A percentile compares a stretch with the other conserved stretches of the same genome.
Evolutionary conservation across 805 yeast species (phyloP).

Genomic region (Metschnikowia shivogae): DNA sequence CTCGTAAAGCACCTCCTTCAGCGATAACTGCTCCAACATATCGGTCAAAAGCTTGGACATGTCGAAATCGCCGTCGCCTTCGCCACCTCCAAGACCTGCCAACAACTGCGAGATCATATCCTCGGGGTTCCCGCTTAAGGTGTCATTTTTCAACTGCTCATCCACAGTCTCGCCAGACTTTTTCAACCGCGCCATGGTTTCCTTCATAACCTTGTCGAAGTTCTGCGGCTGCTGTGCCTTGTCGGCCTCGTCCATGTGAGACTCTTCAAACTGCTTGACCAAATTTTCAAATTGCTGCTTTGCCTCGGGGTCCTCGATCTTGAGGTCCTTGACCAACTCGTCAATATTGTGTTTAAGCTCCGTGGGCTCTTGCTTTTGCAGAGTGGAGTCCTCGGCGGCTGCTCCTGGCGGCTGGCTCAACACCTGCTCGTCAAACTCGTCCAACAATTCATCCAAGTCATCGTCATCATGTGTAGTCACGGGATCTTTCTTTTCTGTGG

Average conservation of each 20-base stretch:
- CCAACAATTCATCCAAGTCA: slow-evolving; percentile 79
- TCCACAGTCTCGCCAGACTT: slow-evolving; percentile 73
- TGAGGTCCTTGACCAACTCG: slow-evolving; percentile 45
- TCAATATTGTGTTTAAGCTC: slow-evolving; percentile 33
- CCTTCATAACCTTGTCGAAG: slow-evolving; percentile 73
- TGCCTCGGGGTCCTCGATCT: slow-evolving; percentile 50
- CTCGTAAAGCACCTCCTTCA: slow-evolving; percentile 81
- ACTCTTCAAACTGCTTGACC: slow-evolving; percentile 38
- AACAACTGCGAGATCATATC: slow-evolving; percentile 63
- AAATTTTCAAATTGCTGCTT: slow-evolving; percentile 48
- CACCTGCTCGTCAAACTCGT: slow-evolving; percentile 75
- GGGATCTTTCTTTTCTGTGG: background rate
- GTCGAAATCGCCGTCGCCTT: slow-evolving; percentile 47
- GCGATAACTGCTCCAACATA: slow-evolving; percentile 75
- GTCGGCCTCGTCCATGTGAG: slow-evolving; percentile 31
- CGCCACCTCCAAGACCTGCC: slow-evolving; percentile 40
- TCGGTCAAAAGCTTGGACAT: slow-evolving; percentile 61
- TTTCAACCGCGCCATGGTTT: slow-evolving; percentile 75
- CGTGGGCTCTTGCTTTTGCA: slow-evolving; percentile 27
- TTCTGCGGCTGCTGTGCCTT: slow-evolving; percentile 32
- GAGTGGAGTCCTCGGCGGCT: slow-evolving; percentile 15
- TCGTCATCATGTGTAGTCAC: slow-evolving; percentile 40
- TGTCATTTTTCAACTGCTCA: slow-evolving; percentile 47
- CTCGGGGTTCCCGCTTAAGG: slow-evolving; percentile 35
- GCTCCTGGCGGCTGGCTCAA: slow-evolving; percentile 60